Conservation (phyloP, 441 rosid species). For the Erodium chrysanthum region DNA sequence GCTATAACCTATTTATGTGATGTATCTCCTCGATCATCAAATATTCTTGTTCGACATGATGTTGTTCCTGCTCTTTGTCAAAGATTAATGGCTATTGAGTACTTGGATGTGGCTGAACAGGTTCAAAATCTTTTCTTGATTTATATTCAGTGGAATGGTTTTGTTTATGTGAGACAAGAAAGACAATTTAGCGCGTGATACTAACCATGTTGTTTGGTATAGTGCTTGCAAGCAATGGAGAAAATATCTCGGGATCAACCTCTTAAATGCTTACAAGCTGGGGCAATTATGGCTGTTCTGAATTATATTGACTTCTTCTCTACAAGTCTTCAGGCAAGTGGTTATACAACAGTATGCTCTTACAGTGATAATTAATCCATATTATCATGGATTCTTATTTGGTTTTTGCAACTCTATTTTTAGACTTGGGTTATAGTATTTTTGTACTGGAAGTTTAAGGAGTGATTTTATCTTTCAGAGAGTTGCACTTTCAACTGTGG, state of each 20-base stretch:
- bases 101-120: slow-evolving; percentile 97
- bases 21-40: slow-evolving; percentile 76
- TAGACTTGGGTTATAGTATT: not conserved
- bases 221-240: slow-evolving; percentile 99
- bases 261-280: slow-evolving; percentile 74
- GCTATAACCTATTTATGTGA: slow-evolving; percentile 89
- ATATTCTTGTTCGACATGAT: slow-evolving; percentile 62
- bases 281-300: slow-evolving; percentile 82
- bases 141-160: not conserved
- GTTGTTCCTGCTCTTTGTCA: slow-evolving; percentile 79
- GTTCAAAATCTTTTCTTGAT: slow-evolving; percentile 24
- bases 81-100: slow-evolving; percentile 63
- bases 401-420: not conserved
- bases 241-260: slow-evolving; percentile 92
- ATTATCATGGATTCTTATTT: not conserved
- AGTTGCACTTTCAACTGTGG: slow-evolving; percentile 85
- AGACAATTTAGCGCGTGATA: slow-evolving; percentile 6
- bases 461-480: slow-evolving; percentile 40
- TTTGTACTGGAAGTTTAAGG: slow-evolving; percentile 8
- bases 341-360: slow-evolving; percentile 7
- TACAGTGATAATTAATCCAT: not conserved
- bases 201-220: slow-evolving; percentile 13
- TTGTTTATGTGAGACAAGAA: not conserved
- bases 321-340: slow-evolving; percentile 71
- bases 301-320: slow-evolving; percentile 78